Base-by-base conservation (phyloP, 352 stramenopile genomes). In the Pythium diclinum region DNA sequence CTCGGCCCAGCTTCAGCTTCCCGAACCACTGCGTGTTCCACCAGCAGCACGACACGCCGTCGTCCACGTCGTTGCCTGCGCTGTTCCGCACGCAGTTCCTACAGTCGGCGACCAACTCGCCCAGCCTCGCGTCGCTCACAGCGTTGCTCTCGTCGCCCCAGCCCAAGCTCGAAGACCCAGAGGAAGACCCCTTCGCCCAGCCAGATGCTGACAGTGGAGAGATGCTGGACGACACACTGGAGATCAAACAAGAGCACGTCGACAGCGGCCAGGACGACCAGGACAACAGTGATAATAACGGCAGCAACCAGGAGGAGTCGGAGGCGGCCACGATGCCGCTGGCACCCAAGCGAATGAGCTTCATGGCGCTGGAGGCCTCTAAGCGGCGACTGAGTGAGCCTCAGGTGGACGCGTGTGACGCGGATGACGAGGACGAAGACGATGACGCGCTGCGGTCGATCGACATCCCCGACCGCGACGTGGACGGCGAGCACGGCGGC, bases 51-150 rank as follows among this genome's bases (percentile, higher is more conserved):
- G 40, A 47, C 40, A 47, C 59, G 6, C 10, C 55, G 47, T 17
- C 42, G 25, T 23, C 51, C 9, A 10, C 10, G 10, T 9, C 42
- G 16, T 33, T 38, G n/a, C 38, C 34, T 6, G 9, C 40, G 28
- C 52, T 21, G 25, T 68, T 68, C 62, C 62, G 62, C 7, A 17
- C 62, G 23, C 60, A 46, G 47, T 54, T 54, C 21, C n/a, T 33
- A 6, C 47, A 54, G 21, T 34, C 47, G 7, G 21, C 47, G 13
- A 21, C 47, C 47, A 34, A 30, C 21, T 67, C 60, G 25, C 61
- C 53, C 4, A 56, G 52, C 14, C 21, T 61, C 2, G 44, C 61
- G 16, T 58, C 55, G 21, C 62, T 63, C 17, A 58, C 54, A 28
- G 10, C 62, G 23, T 17, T 68, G 44, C 49, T 60, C n/a, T 32